Evolutionary conservation across 257 asterid species (phyloP), one percentile per base, ranked within the genome.

Genomic region (Gentiana macrophylla): DNA sequence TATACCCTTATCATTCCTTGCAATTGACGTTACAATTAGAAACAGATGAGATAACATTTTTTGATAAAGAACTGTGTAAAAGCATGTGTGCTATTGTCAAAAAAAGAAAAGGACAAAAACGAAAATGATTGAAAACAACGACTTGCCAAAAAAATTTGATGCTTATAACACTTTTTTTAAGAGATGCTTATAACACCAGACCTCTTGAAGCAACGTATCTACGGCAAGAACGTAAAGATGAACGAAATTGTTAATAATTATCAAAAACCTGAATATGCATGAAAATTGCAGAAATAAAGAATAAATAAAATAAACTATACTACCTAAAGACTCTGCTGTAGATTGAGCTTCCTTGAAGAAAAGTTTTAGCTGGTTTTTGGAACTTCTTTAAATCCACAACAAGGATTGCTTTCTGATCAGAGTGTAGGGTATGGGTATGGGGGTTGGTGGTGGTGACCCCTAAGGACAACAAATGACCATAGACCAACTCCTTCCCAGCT

Each of bases 271-370:
- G 15, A 37, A 15, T 15, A 35, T 38, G n/a, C 11, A n/a, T 33
- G 53, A 34, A 7, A 36, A 52, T 41, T 32, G 3, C n/a, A 35
- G 37, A 8, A 12, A n/a, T 2, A 37, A 50, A 8, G 12, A 13
- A 53, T 47, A 53, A 36, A 36, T 9, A 50, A 53, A 36, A 36
- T 9, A 53, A 8, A 35, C 5, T 6, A 1, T 74, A 83, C 24
- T 15, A 15, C 98, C 98, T 82, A 2, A 96, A 87, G 24, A 91
- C 98, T 2, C 98, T 96, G 70, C 98, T 72, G 83, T 87, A 91
- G 48, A 91, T 80, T 12, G 98, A 91, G 53, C 96, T 91, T 70
- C 96, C 79, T 49, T 87, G 96, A 6, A 96, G 95, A 59, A 83
- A 84, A 15, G 86, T 84, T 62, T 87, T 96, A n/a, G 83, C 43